Conservation (phyloP, 768 basidiomycete species). For the Tricholoma saponaceum region DNA sequence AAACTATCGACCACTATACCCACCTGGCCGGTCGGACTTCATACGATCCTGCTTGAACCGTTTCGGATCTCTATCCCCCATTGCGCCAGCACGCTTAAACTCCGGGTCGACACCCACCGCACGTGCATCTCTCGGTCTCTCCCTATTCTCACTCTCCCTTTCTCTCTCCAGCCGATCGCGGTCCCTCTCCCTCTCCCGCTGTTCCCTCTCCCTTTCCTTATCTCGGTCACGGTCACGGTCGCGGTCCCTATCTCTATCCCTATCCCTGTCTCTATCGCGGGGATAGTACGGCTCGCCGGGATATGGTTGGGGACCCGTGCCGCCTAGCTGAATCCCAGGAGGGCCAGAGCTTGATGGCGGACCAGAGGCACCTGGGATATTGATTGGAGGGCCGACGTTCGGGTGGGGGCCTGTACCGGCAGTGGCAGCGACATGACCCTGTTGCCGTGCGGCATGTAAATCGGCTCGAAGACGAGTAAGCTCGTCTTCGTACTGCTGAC, state of each 20-base stretch:
- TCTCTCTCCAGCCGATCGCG: constrained; percentile 26
- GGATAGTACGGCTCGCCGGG: constrained; percentile 18
- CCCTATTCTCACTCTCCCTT: constrained; percentile 20
- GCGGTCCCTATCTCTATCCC: constrained; percentile 15
- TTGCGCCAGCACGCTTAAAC: constrained; percentile 34
- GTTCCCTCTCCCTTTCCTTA: constrained; percentile 20
- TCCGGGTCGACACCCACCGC: constrained; percentile 15
- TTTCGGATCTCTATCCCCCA: constrained; percentile 53
- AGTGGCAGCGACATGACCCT: not conserved
- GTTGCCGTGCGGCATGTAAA: constrained; percentile 47
- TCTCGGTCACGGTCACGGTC: constrained; percentile 8
- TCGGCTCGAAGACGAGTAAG: constrained; percentile 65
- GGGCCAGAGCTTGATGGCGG: constrained; percentile 13
- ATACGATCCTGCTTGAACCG: constrained; percentile 46
- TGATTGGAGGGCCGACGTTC: constrained; percentile 13
- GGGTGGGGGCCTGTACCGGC: constrained; percentile 17
- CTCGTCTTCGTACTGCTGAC: constrained; percentile 84
- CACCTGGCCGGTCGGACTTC: constrained; percentile 35
- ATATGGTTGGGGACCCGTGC: constrained; percentile 13
- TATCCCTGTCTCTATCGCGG: constrained; percentile 20
- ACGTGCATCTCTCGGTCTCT: constrained; percentile 10
- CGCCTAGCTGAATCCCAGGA: constrained; percentile 14
- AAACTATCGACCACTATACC: not conserved
- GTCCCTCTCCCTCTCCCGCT: constrained; percentile 34
- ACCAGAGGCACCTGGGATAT: constrained; percentile 14